Percentiles rank a stretch among this genome's conserved stretches.
Evolutionary conservation across 2,329 filamentous ascomycete species (phyloP).

Genomic region (Fusarium secorum): DNA sequence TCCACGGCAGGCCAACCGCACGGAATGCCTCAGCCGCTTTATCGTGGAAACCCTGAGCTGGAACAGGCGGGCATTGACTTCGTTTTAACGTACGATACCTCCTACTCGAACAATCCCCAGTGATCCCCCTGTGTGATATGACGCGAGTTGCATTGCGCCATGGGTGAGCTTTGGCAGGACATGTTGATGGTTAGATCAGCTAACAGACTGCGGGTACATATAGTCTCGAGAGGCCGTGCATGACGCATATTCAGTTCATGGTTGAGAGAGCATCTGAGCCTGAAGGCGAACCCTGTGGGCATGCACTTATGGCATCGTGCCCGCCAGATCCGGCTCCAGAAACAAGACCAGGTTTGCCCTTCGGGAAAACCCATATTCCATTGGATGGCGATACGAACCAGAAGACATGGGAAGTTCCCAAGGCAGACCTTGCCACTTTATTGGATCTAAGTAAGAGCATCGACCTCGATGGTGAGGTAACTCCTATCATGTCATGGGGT

Average conservation of each 20-base stretch:
- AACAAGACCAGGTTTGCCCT: slow-evolving; percentile 59
- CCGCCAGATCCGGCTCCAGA: slow-evolving; percentile 72
- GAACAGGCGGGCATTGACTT: slow-evolving; percentile 89
- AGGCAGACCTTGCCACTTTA: slow-evolving; percentile 79
- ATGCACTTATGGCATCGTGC: slow-evolving; percentile 92
- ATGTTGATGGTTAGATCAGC: slow-evolving; percentile 42
- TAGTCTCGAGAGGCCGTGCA: slow-evolving; percentile 91
- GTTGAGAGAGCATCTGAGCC: slow-evolving; percentile 66
- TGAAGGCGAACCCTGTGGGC: slow-evolving; percentile 78
- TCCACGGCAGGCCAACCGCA: slow-evolving; percentile 46
- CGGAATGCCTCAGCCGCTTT: slow-evolving; percentile 31
- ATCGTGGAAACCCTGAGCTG: slow-evolving; percentile 67
- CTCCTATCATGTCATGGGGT: slow-evolving; percentile 94
- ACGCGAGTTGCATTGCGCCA: slow-evolving; percentile 28
- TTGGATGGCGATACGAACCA: slow-evolving; percentile 55
- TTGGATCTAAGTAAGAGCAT: slow-evolving; percentile 84
- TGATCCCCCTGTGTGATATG: slow-evolving; percentile 65
- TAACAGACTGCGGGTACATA: slow-evolving; percentile 57
- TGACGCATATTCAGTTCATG: slow-evolving; percentile 86
- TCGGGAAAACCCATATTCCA: slow-evolving; percentile 56
- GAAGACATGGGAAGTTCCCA: slow-evolving; percentile 81
- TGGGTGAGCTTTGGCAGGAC: slow-evolving; percentile 33
- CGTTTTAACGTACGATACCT: slow-evolving; percentile 82
- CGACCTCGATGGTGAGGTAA: slow-evolving; percentile 88
- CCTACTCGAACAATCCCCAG: slow-evolving; percentile 69